Conservation (phyloP, 2,329 filamentous ascomycete genomes). For the Cercospora nicotianae region DNA sequence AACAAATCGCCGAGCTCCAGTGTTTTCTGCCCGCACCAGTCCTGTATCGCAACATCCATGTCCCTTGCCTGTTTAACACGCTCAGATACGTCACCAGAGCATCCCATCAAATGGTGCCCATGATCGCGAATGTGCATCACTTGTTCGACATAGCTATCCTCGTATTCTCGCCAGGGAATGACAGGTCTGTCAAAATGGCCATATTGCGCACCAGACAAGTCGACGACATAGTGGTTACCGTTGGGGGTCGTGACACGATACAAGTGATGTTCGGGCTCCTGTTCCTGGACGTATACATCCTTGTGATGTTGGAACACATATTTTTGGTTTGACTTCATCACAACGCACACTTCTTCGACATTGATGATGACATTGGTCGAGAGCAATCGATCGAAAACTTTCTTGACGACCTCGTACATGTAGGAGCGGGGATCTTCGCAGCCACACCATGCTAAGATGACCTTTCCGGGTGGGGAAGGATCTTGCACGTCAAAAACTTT, state of each 20-base stretch:
- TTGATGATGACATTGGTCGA: background rate
- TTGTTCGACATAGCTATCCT: background rate
- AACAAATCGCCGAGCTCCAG: background rate
- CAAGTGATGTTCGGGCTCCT: background rate
- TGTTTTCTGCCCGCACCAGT: background rate
- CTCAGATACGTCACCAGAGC: background rate
- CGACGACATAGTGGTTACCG: background rate
- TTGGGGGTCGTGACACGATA: background rate
- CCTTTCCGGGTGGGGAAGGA: background rate
- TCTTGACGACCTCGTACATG: background rate
- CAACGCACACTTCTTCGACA: background rate
- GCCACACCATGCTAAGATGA: background rate
- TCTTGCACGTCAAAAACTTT: background rate
- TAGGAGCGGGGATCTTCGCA: background rate
- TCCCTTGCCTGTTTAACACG: background rate
- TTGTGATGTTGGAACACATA: background rate
- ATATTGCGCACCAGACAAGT: constrained; percentile 4
- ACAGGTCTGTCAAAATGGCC: background rate
- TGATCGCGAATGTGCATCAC: background rate
- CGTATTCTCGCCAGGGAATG: background rate
- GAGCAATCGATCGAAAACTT: background rate
- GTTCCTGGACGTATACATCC: no score
- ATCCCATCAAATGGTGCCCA: background rate
- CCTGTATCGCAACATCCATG: background rate
- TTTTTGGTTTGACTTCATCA: background rate